Evolutionary conservation across 2,329 filamentous ascomycete species (phyloP).

Genomic region (Didymella keratinophila): DNA sequence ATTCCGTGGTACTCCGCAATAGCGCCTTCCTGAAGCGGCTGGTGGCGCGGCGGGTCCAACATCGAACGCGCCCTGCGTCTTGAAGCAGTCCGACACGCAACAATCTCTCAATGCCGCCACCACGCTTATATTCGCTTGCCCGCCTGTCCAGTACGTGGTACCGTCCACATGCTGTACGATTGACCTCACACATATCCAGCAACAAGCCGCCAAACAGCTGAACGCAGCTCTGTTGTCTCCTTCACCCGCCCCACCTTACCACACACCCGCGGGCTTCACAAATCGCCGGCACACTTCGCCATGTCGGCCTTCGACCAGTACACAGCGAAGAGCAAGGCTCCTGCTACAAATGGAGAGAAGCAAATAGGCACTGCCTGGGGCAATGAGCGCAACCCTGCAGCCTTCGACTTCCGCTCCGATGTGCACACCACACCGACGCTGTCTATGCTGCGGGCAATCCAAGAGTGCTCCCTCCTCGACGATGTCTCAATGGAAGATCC

Average conservation of each 20-base stretch:
- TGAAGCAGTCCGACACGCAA: neutral
- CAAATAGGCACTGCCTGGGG: constrained; percentile 46
- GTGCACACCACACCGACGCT: constrained; percentile 52
- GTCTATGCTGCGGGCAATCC: constrained; percentile 83
- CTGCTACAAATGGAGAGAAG: constrained; percentile 22
- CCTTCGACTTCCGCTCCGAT: constrained; percentile 63
- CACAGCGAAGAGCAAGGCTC: constrained; percentile 39
- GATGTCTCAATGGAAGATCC: constrained; percentile 84
- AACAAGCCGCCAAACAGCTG: constrained; percentile 15
- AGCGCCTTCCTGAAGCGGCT: constrained; percentile 8
- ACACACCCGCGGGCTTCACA: constrained; percentile 26
- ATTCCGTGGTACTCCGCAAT: constrained; percentile 1
- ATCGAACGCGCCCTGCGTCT: constrained; percentile 8
- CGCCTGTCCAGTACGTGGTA: constrained; percentile 44
- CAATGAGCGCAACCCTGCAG: constrained; percentile 59
- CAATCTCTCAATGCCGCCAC: constrained; percentile 36
- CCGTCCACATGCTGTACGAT: constrained; percentile 31
- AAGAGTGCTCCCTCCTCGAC: constrained; percentile 77
- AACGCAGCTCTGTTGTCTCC: constrained; percentile 11
- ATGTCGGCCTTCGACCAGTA: constrained; percentile 46
- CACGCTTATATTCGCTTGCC: constrained; percentile 25
- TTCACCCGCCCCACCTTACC: constrained; percentile 19
- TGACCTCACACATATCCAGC: constrained; percentile 41
- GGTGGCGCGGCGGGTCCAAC: constrained; percentile 10
- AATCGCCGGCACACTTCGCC: constrained; percentile 25